Percentiles rank a stretch among this genome's conserved stretches.
Evolutionary conservation across 169 alveolate genomes (phyloP).

Genomic region (Plasmodium fragile): DNA sequence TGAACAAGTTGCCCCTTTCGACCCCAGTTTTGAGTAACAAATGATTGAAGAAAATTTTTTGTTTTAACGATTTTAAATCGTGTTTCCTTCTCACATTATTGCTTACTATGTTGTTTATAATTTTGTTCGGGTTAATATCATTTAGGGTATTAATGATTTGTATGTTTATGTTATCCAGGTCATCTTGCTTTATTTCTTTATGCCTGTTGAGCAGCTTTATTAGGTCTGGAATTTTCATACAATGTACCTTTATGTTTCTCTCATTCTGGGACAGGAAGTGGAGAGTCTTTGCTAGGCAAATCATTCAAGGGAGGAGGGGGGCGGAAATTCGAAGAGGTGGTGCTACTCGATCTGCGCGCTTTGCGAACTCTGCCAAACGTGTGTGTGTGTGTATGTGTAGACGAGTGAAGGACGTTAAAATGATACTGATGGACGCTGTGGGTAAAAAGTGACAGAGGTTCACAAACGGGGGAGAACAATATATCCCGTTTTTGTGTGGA

Average conservation of each 20-base stretch:
- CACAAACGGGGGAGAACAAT: not conserved
- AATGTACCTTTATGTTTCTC: constrained; percentile 19
- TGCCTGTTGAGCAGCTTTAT: constrained; percentile 26
- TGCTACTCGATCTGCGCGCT: not conserved
- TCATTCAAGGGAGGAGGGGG: constrained; percentile 25
- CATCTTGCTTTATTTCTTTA: constrained; percentile 50
- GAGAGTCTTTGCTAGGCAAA: not conserved
- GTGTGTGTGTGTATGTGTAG: not conserved
- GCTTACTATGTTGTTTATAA: constrained; percentile 46
- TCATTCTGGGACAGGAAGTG: constrained; percentile 46
- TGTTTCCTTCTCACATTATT: constrained; percentile 23
- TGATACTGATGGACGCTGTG: not conserved
- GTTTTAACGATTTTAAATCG: constrained; percentile 65
- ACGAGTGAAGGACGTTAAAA: not conserved
- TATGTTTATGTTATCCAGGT: constrained; percentile 49
- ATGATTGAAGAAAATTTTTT: constrained; percentile 54
- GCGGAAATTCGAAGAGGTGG: not conserved
- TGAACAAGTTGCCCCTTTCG: constrained; percentile 13
- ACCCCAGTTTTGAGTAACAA: constrained; percentile 33
- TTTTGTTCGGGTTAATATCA: constrained; percentile 58
- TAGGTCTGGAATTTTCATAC: constrained; percentile 59
- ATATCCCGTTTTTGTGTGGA: not conserved
- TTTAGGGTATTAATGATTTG: constrained; percentile 69
- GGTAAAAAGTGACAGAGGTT: not conserved
- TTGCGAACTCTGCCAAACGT: not conserved